Evolutionary conservation across 2,329 filamentous ascomycete genomes (phyloP), one percentile per base, ranked within the genome.

Genomic region (Dactylonectria macrodidyma): DNA sequence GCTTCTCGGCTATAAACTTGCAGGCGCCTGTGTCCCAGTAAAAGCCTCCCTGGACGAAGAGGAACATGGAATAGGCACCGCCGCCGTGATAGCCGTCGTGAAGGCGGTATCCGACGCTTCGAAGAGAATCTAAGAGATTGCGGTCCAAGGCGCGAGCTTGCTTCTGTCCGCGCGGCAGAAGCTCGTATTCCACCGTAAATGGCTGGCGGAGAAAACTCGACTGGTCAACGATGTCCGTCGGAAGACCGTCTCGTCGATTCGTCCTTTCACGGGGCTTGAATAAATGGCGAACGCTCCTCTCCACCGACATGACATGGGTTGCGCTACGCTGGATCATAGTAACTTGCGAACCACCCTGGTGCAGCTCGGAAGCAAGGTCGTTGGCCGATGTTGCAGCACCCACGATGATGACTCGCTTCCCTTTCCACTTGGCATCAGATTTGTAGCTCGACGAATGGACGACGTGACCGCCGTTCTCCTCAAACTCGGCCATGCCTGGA

Each of bases 21-120:
- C 58, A 62, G 41, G 58, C 62, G 4, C 64, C 64, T 2, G 64
- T 66, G 24, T 66, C 64, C 64, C 58, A 66, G 58, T 66, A 66
- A 54, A 66, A 66, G 3, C 64, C 64, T 14, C 64, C 64, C 12
- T 66, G 64, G 52, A 62, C 59, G 16, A 66, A 66, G 14, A 36
- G 64, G 52, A 66, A 66, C 64, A 66, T 66, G n/a, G 64, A 66
- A 30, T 66, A 66, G 5, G 64, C 64, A 8, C 64, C 64, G 12
- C 64, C 64, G 6, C 64, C 64, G 36, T 66, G 64, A 12, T 66
- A 66, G 5, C 64, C 64, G 26, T 66, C 64, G 8, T 66, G 64
- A 3, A 62, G 51, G 6, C 64, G 64, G 26, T 62, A 62, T 14
- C 64, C 64, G 10, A 62, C 64, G 10, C 52, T n/a, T 24, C 24